Conservation (phyloP, 2,329 filamentous ascomycete species). For the Pseudopithomyces maydicus region DNA sequence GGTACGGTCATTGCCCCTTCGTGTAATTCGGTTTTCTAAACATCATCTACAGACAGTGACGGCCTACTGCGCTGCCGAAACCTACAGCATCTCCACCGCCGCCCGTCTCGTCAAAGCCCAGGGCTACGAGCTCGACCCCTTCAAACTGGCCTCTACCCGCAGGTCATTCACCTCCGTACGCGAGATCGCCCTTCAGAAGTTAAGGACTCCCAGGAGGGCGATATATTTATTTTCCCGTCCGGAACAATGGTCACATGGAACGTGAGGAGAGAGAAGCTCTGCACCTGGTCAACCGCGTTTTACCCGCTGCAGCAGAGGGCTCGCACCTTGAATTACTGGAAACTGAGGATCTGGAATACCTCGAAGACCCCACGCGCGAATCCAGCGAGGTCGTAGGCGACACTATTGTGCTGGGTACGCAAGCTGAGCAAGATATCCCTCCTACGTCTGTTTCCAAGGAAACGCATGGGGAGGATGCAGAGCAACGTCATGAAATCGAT, state of each 20-base stretch:
- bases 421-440: conserved; percentile 41
- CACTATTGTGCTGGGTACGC: conserved; percentile 85
- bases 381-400: conserved; percentile 82
- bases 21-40: not conserved
- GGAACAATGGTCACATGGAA: conserved; percentile 95
- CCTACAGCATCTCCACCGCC: conserved; percentile 65
- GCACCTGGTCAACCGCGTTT: conserved; percentile 61
- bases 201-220: conserved; percentile 64
- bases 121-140: conserved; percentile 67
- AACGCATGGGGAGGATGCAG: conserved; percentile 21
- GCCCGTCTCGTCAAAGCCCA: conserved; percentile 61
- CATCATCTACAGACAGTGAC: conserved; percentile 55
- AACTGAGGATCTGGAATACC: conserved; percentile 87
- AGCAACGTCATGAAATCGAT: conserved; percentile 52
- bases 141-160: conserved; percentile 65
- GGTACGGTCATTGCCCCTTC: conserved; percentile 21
- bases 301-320: conserved; percentile 76
- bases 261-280: conserved; percentile 74
- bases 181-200: conserved; percentile 45
- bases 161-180: conserved; percentile 66
- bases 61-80: conserved; percentile 71
- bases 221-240: conserved; percentile 95
- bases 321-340: conserved; percentile 76
- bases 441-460: conserved; percentile 50
- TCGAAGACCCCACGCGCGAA: conserved; percentile 74